Conservation (phyloP, 352 stramenopile species). For the Blastocystis sp. region DNA sequence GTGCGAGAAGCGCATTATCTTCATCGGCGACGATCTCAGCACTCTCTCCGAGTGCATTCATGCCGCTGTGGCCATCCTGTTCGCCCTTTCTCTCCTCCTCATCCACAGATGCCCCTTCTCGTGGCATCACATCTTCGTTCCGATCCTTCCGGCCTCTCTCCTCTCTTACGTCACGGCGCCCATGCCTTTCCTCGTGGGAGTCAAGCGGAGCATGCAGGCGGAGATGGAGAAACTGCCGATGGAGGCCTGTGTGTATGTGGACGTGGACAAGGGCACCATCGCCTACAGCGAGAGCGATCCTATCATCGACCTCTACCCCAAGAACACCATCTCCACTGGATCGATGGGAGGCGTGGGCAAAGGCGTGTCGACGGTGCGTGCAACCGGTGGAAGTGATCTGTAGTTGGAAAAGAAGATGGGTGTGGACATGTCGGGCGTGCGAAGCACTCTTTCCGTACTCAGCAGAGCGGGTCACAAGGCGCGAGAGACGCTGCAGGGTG, state of each 20-base stretch:
- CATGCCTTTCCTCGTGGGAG: slow-evolving; percentile 59
- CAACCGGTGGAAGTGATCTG: neutral
- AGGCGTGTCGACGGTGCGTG: slow-evolving; percentile 18
- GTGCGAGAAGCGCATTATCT: slow-evolving; percentile 62
- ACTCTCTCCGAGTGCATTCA: slow-evolving; percentile 54
- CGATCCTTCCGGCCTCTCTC: slow-evolving; percentile 45
- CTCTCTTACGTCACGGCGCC: slow-evolving; percentile 47
- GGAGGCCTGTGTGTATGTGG: slow-evolving; percentile 54
- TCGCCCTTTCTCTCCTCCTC: neutral
- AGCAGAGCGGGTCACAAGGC: slow-evolving; percentile 48
- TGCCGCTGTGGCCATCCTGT: slow-evolving; percentile 55
- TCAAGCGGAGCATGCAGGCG: slow-evolving; percentile 33
- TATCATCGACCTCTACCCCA: slow-evolving; percentile 58
- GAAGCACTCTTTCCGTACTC: slow-evolving; percentile 16
- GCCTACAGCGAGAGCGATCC: slow-evolving; percentile 48
- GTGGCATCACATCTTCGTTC: slow-evolving; percentile 60
- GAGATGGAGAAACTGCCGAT: slow-evolving; percentile 43
- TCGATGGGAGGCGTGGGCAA: slow-evolving; percentile 57
- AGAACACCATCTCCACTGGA: neutral
- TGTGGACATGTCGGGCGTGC: slow-evolving; percentile 59
- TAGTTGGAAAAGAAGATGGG: slow-evolving; percentile 62
- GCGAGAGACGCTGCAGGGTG: slow-evolving; percentile 32
- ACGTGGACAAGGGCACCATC: slow-evolving; percentile 46
- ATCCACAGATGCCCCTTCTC: slow-evolving; percentile 47
- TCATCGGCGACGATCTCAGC: slow-evolving; percentile 51